phyloP scores from a whole-genome alignment of 1,284 basidiomycete species.

The Lentinula novae-zelandiae region DNA sequence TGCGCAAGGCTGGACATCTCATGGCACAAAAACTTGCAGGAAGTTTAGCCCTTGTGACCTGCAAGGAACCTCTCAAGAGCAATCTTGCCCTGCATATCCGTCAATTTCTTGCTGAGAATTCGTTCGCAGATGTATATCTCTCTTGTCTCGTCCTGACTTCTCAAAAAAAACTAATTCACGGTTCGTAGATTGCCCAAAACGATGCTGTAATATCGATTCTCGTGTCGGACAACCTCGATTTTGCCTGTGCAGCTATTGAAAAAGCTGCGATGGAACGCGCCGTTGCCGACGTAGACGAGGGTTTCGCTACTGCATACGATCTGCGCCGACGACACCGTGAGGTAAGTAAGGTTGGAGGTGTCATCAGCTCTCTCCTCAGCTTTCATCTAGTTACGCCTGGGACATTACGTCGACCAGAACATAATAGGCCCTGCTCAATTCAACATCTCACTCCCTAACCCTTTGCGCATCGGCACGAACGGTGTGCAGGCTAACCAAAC shows the following conservation, averaged over 20 bases:
- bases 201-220: slow-evolving; percentile 77
- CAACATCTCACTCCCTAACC: slow-evolving; percentile 81
- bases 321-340: slow-evolving; percentile 86
- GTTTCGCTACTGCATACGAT: slow-evolving; percentile 81
- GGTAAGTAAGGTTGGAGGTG: slow-evolving; percentile 32
- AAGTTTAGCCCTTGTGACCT: slow-evolving; percentile 94
- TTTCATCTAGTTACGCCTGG: neutral
- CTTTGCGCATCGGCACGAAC: slow-evolving; percentile 79
- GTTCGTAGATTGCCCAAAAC: slow-evolving; percentile 49
- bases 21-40: slow-evolving; percentile 99
- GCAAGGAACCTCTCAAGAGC: slow-evolving; percentile 95
- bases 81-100: slow-evolving; percentile 92
- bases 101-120: slow-evolving; percentile 76
- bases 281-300: slow-evolving; percentile 92
- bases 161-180: slow-evolving; percentile 6
- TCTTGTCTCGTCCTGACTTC: neutral
- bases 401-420: slow-evolving; percentile 3
- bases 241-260: slow-evolving; percentile 93
- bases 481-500: slow-evolving; percentile 84
- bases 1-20: slow-evolving; percentile 89
- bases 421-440: slow-evolving; percentile 34
- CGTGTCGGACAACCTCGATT: slow-evolving; percentile 91
- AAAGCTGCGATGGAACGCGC: slow-evolving; percentile 98
- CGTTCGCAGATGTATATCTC: slow-evolving; percentile 73
- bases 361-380: neutral